Evolutionary conservation across 192 early-diverging fungal genomes (phyloP).

Genomic region (Coemansia sp.): DNA sequence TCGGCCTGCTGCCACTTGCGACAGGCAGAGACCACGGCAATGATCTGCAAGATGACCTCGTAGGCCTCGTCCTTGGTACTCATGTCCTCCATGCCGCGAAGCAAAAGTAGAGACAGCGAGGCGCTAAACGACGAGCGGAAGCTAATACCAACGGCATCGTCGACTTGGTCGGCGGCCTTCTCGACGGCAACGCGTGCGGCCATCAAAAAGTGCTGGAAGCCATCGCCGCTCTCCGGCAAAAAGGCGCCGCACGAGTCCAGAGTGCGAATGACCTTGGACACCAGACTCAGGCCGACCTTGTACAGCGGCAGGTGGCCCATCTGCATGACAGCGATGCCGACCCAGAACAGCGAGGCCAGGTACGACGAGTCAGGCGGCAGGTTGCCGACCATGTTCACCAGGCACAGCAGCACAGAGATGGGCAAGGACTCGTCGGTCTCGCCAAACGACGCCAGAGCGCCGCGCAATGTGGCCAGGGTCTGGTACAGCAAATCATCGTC

Average conservation of each 20-base stretch:
- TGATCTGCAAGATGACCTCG: conserved; percentile 65
- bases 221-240: conserved; percentile 57
- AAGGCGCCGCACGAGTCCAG: conserved; percentile 74
- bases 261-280: conserved; percentile 69
- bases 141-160: conserved; percentile 70
- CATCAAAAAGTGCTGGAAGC: conserved; percentile 71
- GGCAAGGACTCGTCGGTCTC: conserved; percentile 78
- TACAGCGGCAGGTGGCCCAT: conserved; percentile 82
- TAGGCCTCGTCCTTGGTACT: conserved; percentile 71
- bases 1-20: conserved; percentile 50
- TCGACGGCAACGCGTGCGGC: conserved; percentile 67
- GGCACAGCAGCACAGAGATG: conserved; percentile 81
- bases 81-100: conserved; percentile 80
- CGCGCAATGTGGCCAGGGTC: conserved; percentile 83
- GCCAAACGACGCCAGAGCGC: conserved; percentile 80
- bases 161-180: conserved; percentile 69
- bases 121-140: conserved; percentile 87
- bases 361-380: conserved; percentile 80
- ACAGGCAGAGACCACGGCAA: conserved; percentile 69
- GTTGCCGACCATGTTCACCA: conserved; percentile 85
- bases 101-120: conserved; percentile 72
- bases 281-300: conserved; percentile 63
- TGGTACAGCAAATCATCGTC: conserved; percentile 94
- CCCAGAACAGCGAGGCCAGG: conserved; percentile 86
- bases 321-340: conserved; percentile 81